A percentile compares a stretch with the other conserved stretches of the same genome.
Conservation (phyloP, 2,329 filamentous ascomycete genomes). For the Monosporascus sp. region DNA sequence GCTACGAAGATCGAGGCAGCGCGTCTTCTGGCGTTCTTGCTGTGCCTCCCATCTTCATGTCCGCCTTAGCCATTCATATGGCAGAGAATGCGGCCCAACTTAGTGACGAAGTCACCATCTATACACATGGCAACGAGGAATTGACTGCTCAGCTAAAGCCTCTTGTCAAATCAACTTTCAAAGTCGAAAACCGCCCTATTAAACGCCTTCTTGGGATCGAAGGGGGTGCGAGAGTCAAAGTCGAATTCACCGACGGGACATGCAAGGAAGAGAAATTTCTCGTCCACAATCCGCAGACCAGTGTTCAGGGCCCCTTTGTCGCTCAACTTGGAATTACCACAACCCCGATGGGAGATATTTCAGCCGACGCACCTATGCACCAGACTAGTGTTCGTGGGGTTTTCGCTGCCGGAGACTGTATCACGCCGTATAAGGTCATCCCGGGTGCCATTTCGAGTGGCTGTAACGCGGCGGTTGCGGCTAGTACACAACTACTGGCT, state of each 20-base stretch:
- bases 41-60: conserved; percentile 3
- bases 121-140: conserved; percentile 15
- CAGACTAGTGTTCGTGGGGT: conserved; percentile 15
- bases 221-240: conserved; percentile 3
- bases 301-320: conserved; percentile 11
- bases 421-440: conserved; percentile 14
- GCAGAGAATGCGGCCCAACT: conserved; percentile 14
- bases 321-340: conserved; percentile 10
- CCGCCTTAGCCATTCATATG: conserved; percentile 8
- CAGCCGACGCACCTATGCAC: conserved; percentile 9
- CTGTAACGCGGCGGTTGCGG: conserved; percentile 15
- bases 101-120: conserved; percentile 11
- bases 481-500: conserved; percentile 13
- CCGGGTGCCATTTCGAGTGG: conserved; percentile 13
- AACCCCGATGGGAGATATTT: conserved; percentile 12
- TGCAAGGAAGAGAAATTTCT: conserved; percentile 17
- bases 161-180: conserved; percentile 4
- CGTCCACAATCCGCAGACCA: conserved; percentile 13
- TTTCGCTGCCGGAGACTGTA: conserved; percentile 20
- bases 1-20: conserved; percentile 15
- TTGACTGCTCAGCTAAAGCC: conserved; percentile 6
- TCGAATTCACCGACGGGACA: conserved; percentile 13
- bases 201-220: conserved; percentile 6
- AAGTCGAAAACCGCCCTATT: conserved; percentile 20
- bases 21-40: conserved; percentile 11